These are phyloP conservation scores for Gaertneriomyces semiglobifer DNA, from an alignment of 192 early-diverging fungal genomes.

Conservation along the genomic window DNA sequence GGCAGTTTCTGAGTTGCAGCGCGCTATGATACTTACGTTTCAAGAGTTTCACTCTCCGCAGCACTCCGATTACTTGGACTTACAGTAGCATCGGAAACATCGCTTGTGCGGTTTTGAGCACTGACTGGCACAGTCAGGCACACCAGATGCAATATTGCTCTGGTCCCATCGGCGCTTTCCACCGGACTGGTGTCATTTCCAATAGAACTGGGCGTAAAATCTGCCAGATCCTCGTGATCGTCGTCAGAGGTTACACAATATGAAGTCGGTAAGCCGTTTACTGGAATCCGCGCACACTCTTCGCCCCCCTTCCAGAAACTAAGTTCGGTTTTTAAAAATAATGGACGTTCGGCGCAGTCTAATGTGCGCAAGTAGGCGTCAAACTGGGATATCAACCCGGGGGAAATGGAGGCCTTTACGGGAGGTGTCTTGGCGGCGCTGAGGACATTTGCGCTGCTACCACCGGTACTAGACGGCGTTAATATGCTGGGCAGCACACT, in stretches of 20 bases:
- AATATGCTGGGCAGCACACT: no score
- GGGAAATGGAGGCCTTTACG: no score
- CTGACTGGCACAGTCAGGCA: slow-evolving; percentile 58
- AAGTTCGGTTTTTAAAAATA: slow-evolving; percentile 68
- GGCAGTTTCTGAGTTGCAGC: no score
- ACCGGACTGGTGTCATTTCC: slow-evolving; percentile 62
- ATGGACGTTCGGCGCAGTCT: slow-evolving; percentile 62
- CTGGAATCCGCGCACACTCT: slow-evolving; percentile 49
- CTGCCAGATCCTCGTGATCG: slow-evolving; percentile 17
- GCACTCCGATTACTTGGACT: not conserved
- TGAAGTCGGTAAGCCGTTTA: slow-evolving; percentile 58
- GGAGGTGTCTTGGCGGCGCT: no score
- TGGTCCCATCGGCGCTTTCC: slow-evolving; percentile 64
- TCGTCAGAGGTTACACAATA: slow-evolving; percentile 37
- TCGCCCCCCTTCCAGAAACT: slow-evolving; percentile 55
- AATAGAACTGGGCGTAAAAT: slow-evolving; percentile 60
- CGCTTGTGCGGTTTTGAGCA: not conserved
- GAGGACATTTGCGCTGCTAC: no score
- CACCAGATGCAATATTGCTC: slow-evolving; percentile 62
- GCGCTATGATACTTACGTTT: not conserved
- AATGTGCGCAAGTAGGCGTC: slow-evolving; percentile 9
- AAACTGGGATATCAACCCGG: not conserved
- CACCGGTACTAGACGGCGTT: no score
- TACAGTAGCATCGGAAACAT: not conserved
- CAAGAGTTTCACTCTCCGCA: not conserved